Base-by-base conservation (phyloP, 768 basidiomycete species). In the Ephemerocybe angulata region DNA sequence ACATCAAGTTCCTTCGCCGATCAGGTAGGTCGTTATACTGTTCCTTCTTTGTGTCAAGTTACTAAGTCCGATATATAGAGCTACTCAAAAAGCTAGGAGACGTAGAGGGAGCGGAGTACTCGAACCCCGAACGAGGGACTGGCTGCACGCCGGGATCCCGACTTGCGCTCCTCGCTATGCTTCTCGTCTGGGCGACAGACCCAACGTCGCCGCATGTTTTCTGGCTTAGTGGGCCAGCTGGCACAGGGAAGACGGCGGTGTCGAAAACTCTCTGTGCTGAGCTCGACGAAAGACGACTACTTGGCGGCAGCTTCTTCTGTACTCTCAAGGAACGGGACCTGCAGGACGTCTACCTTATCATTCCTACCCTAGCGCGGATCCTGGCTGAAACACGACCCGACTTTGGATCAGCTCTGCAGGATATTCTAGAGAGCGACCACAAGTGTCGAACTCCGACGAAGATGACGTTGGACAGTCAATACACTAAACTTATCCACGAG, bases 191-290 rank as follows among this genome's bases (percentile, higher is more conserved):
- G 47, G 24, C 27, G 24, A 31, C 8, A 15, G 47, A 49, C 22
- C 8, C 27, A 12, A 19, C 24, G 3, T 49, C 47, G 13, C 8
- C 47, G 5, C 29, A 43, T 17, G 33, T 53, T 21, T 37, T 58
- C 21, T 58, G 53, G 53, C 46, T 58, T 4, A 6, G 21, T 19
- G 57, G 49, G 12, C 44, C 44, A 1, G 50, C 53, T 2, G 57
- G 57, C 1, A 54, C 48, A 17, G 57, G 57, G 25, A 58, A 58
- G 41, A 53, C 57, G 1, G 46, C 57, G 3, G 44, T 58, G 10
- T 44, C 47, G 5, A 38, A 58, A 24, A 49, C 57, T 10, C 50
- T 58, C 29, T 37, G 38, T 7, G 37, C 37, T 8, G 28, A 29
- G 11, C 53, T 37, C 27, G 5, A 29, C 21, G 52, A 31, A n/a